Evolutionary conservation across 352 stramenopile genomes (phyloP).

Genomic region (Globisporangium emineosum): DNA sequence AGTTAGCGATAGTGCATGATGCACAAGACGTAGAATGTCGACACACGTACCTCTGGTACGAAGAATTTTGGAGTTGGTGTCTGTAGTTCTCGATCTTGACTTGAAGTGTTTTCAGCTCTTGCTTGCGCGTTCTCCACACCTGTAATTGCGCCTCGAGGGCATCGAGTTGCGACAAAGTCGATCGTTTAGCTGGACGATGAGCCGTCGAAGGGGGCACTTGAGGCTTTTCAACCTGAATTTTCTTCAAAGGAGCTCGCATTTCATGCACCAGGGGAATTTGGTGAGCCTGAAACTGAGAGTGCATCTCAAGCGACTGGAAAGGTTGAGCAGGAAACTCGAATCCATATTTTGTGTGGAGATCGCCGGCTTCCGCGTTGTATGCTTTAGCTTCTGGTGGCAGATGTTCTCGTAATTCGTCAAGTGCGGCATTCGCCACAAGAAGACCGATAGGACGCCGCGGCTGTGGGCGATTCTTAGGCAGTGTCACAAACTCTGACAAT

Average conservation of each 20-base stretch:
- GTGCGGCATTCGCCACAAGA: constrained; percentile 7
- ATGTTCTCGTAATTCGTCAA: background rate
- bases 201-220: background rate
- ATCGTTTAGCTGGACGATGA: background rate
- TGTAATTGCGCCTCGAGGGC: constrained; percentile 14
- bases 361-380: background rate
- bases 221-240: background rate
- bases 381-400: background rate
- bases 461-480: constrained; percentile 29
- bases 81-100: constrained; percentile 4
- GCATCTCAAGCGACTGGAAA: constrained; percentile 4
- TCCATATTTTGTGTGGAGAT: constrained; percentile 14
- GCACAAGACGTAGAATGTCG: background rate
- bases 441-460: constrained; percentile 36
- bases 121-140: constrained; percentile 9
- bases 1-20: background rate
- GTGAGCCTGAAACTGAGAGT: background rate
- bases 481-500: constrained; percentile 33
- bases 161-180: constrained; percentile 12
- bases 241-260: background rate
- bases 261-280: background rate
- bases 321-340: constrained; percentile 14
- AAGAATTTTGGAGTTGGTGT: constrained; percentile 2
- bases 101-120: constrained; percentile 7
- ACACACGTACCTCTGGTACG: constrained; percentile 3